Conservation (phyloP, 495 filamentous ascomycete species). For the Neurospora sp. region DNA sequence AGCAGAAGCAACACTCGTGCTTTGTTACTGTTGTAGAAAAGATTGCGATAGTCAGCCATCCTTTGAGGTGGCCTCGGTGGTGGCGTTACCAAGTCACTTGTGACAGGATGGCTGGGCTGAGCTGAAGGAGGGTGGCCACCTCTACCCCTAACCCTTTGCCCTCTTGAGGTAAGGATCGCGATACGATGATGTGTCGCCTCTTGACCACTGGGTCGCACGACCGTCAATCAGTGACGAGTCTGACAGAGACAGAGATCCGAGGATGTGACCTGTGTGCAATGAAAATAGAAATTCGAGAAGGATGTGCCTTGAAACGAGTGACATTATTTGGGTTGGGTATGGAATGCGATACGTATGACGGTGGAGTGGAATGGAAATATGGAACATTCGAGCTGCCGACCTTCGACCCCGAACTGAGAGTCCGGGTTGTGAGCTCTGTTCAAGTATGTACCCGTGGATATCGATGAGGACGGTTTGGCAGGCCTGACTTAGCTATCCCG, state of each 20-base stretch:
- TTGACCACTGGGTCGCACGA: not conserved
- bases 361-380: not conserved
- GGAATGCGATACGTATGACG: not conserved
- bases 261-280: not conserved
- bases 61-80: not conserved
- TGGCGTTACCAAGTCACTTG: not conserved
- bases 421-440: not conserved
- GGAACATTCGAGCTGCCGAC: not conserved
- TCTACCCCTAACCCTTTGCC: not conserved
- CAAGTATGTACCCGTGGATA: not conserved
- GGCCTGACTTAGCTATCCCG: not conserved
- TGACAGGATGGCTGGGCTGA: not conserved
- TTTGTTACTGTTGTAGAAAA: not conserved
- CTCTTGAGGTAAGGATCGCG: not conserved
- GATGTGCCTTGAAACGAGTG: not conserved
- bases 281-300: not conserved
- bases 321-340: not conserved
- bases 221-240: not conserved
- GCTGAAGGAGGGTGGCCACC: not conserved
- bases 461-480: not conserved
- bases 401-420: not conserved
- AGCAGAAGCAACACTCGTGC: not conserved
- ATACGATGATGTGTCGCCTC: not conserved
- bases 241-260: not conserved
- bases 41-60: not conserved